Evolutionary conservation across 495 filamentous ascomycete species (phyloP).

Genomic region (Cercophora samala): DNA sequence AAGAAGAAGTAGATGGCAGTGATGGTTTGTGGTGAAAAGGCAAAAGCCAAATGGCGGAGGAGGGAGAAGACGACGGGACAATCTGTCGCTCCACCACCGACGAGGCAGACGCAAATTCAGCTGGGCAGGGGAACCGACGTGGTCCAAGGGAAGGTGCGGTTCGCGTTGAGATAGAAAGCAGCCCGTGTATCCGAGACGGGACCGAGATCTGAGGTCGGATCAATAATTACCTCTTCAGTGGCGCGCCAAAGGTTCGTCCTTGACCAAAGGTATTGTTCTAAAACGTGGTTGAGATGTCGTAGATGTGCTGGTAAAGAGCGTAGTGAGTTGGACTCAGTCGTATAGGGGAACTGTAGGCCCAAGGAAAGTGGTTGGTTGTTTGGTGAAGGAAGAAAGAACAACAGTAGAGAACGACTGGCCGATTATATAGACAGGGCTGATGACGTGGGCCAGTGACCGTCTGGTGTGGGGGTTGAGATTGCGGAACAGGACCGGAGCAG

Average conservation of each 20-base stretch:
- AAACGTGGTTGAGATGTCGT: background rate
- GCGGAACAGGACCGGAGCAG: background rate
- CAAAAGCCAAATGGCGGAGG: background rate
- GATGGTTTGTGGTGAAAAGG: background rate
- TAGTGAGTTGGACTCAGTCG: background rate
- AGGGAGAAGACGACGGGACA: background rate
- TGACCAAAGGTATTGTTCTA: background rate
- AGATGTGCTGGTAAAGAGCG: background rate
- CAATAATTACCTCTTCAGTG: background rate
- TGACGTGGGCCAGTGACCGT: background rate
- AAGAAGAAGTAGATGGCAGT: constrained; percentile 29
- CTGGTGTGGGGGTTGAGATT: background rate
- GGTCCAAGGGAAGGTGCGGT: background rate
- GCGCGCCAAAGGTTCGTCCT: background rate
- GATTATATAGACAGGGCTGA: background rate
- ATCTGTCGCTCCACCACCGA: background rate
- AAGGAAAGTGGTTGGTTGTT: background rate
- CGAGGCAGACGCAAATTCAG: background rate
- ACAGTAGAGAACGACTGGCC: background rate
- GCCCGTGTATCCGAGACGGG: background rate
- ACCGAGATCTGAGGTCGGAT: background rate
- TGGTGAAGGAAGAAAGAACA: background rate
- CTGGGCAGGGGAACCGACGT: background rate
- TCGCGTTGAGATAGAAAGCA: background rate
- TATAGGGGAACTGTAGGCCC: background rate